Evolutionary conservation across 352 stramenopile genomes (phyloP).

Genomic region (Pilasporangium apinafurcum): DNA sequence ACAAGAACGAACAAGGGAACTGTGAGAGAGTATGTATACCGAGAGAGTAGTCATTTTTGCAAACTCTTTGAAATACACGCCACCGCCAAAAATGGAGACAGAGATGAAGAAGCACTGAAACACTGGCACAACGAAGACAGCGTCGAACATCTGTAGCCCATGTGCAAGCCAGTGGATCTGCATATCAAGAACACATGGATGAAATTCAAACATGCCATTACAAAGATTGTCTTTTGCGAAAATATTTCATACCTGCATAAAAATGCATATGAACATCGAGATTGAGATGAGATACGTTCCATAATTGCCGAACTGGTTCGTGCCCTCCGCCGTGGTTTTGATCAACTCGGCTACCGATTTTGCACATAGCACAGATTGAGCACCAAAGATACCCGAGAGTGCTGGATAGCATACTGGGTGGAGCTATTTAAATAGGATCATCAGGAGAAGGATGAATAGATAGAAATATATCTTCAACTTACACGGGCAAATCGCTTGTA

Average conservation of each 20-base stretch:
- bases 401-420: slow-evolving; percentile 70
- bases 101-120: slow-evolving; percentile 91
- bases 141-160: slow-evolving; percentile 79
- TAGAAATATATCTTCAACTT: background rate
- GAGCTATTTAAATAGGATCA: slow-evolving; percentile 11
- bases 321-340: slow-evolving; percentile 68
- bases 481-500: slow-evolving; percentile 52
- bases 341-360: slow-evolving; percentile 80
- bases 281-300: slow-evolving; percentile 79
- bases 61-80: slow-evolving; percentile 88
- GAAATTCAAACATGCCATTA: background rate
- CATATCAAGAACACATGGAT: background rate
- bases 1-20: slow-evolving; percentile 1
- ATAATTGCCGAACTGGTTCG: slow-evolving; percentile 62
- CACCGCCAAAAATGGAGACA: slow-evolving; percentile 82
- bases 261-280: slow-evolving; percentile 74
- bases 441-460: background rate
- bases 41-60: slow-evolving; percentile 34
- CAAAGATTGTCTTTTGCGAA: background rate
- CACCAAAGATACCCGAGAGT: slow-evolving; percentile 69
- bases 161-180: slow-evolving; percentile 85
- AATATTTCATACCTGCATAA: slow-evolving; percentile 42
- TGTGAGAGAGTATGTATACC: too few relatives aligned
- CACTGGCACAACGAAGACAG: slow-evolving; percentile 79
- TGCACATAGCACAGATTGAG: slow-evolving; percentile 76